phyloP scores from a whole-genome alignment of 139 green algal species.

The Medakamo hakoo region DNA sequence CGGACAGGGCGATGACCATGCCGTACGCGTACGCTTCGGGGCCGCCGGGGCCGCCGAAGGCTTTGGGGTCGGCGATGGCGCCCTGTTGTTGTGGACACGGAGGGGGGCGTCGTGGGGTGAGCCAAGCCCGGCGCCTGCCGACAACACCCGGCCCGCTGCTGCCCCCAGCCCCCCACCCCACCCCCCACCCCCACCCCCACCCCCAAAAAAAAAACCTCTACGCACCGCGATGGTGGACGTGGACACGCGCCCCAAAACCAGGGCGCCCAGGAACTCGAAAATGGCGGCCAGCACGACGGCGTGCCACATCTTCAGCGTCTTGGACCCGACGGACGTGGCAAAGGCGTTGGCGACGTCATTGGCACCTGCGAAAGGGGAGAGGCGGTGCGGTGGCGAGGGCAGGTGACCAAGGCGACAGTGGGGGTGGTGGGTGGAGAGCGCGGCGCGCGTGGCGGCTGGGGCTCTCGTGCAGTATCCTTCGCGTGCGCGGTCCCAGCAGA shows the following conservation, averaged over 20 bases:
- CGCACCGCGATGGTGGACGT: slow-evolving; percentile 22
- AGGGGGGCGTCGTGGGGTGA: no score
- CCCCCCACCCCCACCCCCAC: no score
- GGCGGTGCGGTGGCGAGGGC: not conserved
- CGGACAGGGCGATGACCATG: slow-evolving; percentile 22
- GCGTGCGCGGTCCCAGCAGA: not conserved
- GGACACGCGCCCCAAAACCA: slow-evolving; percentile 20
- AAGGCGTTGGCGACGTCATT: slow-evolving; percentile 27
- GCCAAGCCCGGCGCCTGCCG: no score
- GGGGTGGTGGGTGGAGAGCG: not conserved
- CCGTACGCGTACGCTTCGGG: slow-evolving; percentile 18
- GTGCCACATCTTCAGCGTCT: slow-evolving; percentile 15
- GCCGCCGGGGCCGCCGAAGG: slow-evolving; percentile 4
- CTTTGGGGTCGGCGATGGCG: slow-evolving; percentile 9
- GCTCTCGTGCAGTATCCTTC: not conserved
- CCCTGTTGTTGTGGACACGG: no score
- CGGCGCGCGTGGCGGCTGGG: no score
- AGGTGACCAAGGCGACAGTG: not conserved
- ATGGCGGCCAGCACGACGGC: slow-evolving; percentile 15
- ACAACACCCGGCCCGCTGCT: no score
- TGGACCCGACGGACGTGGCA: slow-evolving; percentile 16
- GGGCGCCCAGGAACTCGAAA: slow-evolving; percentile 20
- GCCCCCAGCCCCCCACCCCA: no score
- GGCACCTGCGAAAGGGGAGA: no score
- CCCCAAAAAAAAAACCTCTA: no score